A percentile compares a stretch with the other conserved stretches of the same genome.
These are phyloP conservation scores for Rhododendron vialii DNA, from an alignment of 148 eudicot species.

Conservation along the genomic window DNA sequence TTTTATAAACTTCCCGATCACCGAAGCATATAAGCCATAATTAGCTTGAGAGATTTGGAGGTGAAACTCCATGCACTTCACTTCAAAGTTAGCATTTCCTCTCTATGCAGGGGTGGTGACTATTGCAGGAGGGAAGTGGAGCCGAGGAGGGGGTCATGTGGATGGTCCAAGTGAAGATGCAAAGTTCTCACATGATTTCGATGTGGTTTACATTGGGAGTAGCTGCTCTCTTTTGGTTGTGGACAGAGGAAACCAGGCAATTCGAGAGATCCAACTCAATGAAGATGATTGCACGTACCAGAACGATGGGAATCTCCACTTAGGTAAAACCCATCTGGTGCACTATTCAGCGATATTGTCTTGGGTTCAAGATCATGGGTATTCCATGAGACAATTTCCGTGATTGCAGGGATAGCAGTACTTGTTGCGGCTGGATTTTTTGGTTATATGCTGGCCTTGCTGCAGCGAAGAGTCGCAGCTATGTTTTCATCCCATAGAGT, in stretches of 20 bases:
- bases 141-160: conserved; percentile 56
- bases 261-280: conserved; percentile 76
- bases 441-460: conserved; percentile 87
- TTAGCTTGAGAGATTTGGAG: conserved; percentile 1
- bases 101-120: conserved; percentile 70
- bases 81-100: background rate
- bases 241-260: conserved; percentile 84
- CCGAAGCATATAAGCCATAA: background rate
- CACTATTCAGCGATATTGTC: background rate
- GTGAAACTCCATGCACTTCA: background rate
- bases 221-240: conserved; percentile 72
- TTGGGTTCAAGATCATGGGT: background rate
- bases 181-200: conserved; percentile 73
- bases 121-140: conserved; percentile 74
- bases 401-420: conserved; percentile 54
- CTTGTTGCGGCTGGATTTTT: conserved; percentile 68
- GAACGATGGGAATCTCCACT: conserved; percentile 45
- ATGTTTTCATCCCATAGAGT: conserved; percentile 60
- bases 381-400: background rate
- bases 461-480: conserved; percentile 57
- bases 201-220: conserved; percentile 55
- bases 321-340: conserved; percentile 39
- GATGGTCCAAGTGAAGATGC: conserved; percentile 82
- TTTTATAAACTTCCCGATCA: background rate
- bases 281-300: conserved; percentile 58